Evolutionary conservation across 2,329 filamentous ascomycete genomes (phyloP).

Genomic region (Phialemoniopsis sp.): DNA sequence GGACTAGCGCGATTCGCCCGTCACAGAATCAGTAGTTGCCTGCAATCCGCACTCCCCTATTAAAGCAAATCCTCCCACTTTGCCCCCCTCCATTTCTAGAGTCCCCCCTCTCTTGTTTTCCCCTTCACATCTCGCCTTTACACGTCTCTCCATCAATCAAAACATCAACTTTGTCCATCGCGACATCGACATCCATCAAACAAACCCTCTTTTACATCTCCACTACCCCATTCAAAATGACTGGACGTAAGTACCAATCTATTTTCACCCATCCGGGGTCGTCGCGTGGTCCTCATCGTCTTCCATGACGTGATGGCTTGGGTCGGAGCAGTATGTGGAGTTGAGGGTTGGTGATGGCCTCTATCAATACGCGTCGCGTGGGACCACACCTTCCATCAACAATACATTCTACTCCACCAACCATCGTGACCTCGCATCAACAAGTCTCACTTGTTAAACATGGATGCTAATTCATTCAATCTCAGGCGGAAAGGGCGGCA

Average conservation of each 20-base stretch:
- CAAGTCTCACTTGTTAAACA: no score
- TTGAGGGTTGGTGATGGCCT: background rate
- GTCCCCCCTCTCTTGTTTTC: constrained; percentile 3
- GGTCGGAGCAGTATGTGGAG: constrained; percentile 11
- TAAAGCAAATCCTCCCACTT: no score
- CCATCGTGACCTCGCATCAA: no score
- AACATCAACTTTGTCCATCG: constrained; percentile 20
- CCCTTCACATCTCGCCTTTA: constrained; percentile 19
- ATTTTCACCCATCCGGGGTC: background rate
- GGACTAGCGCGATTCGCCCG: no score
- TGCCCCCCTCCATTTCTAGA: no score
- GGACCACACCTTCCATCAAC: no score
- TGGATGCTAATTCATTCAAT: constrained; percentile 22
- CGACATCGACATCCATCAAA: constrained; percentile 25
- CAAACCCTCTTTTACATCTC: constrained; percentile 7
- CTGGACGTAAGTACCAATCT: constrained; percentile 16
- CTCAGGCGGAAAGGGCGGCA: constrained; percentile 87
- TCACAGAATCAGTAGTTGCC: background rate
- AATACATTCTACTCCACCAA: no score
- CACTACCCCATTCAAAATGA: constrained; percentile 9
- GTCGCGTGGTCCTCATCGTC: constrained; percentile 12
- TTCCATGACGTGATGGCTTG: constrained; percentile 4
- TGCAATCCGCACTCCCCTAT: background rate
- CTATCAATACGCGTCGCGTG: no score
- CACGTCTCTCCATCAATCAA: constrained; percentile 20